Evolutionary conservation across 2,329 filamentous ascomycete genomes (phyloP).

Genomic region (Fusarium bulbicola): DNA sequence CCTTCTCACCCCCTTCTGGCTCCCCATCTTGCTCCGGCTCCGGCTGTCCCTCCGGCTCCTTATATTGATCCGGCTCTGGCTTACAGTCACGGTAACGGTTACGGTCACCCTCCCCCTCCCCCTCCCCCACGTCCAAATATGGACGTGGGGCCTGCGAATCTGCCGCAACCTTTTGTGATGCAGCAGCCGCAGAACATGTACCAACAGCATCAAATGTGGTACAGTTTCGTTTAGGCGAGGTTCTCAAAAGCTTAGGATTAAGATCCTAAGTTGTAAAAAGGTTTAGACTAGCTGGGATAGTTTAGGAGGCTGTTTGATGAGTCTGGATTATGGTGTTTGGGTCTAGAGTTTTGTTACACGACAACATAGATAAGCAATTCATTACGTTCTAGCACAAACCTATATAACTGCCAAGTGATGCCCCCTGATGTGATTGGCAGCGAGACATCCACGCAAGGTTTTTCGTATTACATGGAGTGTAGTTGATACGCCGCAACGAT

Average conservation of each 20-base stretch:
- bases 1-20: not conserved
- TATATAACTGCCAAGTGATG: not conserved
- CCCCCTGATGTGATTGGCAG: too few species aligned
- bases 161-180: too few species aligned
- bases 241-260: not conserved
- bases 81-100: too few species aligned
- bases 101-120: not conserved
- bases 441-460: fast-evolving
- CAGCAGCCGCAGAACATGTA: not conserved
- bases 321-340: not conserved
- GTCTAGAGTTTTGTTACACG: not conserved
- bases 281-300: not conserved
- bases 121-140: not conserved
- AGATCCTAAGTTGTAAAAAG: not conserved
- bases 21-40: not conserved
- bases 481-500: not conserved
- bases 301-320: not conserved
- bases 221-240: too few species aligned
- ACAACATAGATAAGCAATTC: not conserved
- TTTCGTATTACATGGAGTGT: too few species aligned
- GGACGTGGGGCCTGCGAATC: too few species aligned
- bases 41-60: too few species aligned
- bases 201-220: not conserved
- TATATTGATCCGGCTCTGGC: too few species aligned
- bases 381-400: not conserved